Percentiles rank a stretch among this genome's conserved stretches.
phyloP scores from a whole-genome alignment of 495 filamentous ascomycete genomes.

The Lasiosphaeria miniovina region DNA sequence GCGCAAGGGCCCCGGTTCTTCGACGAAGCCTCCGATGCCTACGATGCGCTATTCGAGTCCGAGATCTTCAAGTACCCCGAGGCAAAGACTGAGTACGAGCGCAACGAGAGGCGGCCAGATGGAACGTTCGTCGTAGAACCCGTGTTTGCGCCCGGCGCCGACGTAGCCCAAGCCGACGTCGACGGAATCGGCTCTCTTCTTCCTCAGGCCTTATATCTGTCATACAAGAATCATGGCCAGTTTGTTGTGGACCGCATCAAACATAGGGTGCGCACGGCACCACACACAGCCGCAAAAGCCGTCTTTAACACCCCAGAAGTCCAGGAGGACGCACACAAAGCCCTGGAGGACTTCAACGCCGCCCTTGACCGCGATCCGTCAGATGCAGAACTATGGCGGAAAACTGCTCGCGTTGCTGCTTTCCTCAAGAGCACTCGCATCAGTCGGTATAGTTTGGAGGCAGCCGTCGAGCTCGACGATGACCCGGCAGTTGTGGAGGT shows the following conservation, averaged over 20 bases:
- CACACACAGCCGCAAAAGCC: conserved; percentile 21
- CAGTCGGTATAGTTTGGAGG: conserved; percentile 83
- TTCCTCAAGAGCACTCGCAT: conserved; percentile 74
- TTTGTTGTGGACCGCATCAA: conserved; percentile 75
- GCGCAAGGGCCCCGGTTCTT: conserved; percentile 77
- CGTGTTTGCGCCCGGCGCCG: conserved; percentile 37
- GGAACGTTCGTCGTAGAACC: conserved; percentile 36
- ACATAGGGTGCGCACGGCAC: conserved; percentile 40
- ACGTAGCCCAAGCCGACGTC: conserved; percentile 43
- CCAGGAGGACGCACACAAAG: conserved; percentile 39
- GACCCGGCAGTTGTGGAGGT: conserved; percentile 65
- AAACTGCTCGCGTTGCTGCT: conserved; percentile 71
- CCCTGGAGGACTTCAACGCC: conserved; percentile 63
- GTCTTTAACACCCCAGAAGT: conserved; percentile 40
- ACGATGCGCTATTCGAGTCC: conserved; percentile 78
- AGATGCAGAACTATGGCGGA: conserved; percentile 91
- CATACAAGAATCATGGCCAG: conserved; percentile 93
- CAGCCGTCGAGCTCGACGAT: conserved; percentile 83
- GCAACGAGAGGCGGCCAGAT: conserved; percentile 60
- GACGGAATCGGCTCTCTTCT: conserved; percentile 76
- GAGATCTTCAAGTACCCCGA: conserved; percentile 93
- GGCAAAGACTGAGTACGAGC: conserved; percentile 71
- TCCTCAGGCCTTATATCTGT: conserved; percentile 84
- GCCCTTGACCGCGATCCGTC: conserved; percentile 88
- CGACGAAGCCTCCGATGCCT: conserved; percentile 75